These are phyloP conservation scores for Gossypium thurberi DNA, from an alignment of 345 rosid genomes.

Conservation along the genomic window DNA sequence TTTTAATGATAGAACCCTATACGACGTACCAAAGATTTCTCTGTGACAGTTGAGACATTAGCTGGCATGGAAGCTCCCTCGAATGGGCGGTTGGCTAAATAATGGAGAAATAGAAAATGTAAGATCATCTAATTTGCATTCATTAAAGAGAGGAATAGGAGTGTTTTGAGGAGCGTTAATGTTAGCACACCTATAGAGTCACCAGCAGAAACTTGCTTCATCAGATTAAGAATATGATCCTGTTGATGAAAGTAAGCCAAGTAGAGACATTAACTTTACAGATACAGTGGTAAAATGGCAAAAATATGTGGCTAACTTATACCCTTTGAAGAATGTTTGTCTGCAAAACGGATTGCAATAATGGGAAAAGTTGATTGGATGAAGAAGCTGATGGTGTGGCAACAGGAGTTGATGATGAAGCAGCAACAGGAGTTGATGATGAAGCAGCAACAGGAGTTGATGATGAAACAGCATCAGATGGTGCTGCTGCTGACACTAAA, in stretches of 20 bases:
- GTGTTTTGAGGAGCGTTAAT: neutral
- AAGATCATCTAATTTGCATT: constrained; percentile 8
- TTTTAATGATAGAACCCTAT: neutral
- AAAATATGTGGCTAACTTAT: constrained; percentile 19
- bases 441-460: constrained; percentile 35
- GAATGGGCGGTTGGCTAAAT: constrained; percentile 36
- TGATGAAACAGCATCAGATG: constrained; percentile 38
- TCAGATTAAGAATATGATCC: constrained; percentile 66
- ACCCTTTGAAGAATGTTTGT: constrained; percentile 81
- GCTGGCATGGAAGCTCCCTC: constrained; percentile 40
- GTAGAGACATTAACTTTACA: constrained; percentile 10
- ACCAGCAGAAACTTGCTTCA: constrained; percentile 51
- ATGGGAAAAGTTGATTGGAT: constrained; percentile 41
- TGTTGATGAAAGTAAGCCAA: constrained; percentile 26
- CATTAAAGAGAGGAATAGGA: neutral
- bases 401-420: constrained; percentile 37
- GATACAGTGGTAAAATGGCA: neutral
- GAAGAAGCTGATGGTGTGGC: constrained; percentile 38
- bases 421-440: constrained; percentile 38
- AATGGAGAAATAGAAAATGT: constrained; percentile 10
- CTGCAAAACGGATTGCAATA: constrained; percentile 54
- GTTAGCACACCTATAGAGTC: constrained; percentile 66
- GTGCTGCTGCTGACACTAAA: constrained; percentile 25
- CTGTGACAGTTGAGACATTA: constrained; percentile 22
- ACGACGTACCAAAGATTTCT: constrained; percentile 61